Evolutionary conservation across 2,329 filamentous ascomycete species (phyloP).

Genomic region (Pseudocercospora ulei): DNA sequence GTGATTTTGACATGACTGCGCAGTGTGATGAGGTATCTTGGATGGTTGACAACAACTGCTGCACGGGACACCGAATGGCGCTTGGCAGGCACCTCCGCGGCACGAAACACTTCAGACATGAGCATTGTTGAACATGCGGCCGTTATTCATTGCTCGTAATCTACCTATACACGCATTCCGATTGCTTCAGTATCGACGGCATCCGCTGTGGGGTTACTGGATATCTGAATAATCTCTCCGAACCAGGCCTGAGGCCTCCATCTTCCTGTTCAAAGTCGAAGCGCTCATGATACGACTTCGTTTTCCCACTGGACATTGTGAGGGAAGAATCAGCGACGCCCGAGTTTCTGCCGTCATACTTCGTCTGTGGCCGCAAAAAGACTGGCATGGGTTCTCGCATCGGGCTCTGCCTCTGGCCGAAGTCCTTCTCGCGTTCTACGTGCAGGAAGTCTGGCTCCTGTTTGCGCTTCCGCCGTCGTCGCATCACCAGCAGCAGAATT

Average conservation of each 20-base stretch:
- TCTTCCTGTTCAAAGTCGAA: constrained; percentile 15
- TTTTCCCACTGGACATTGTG: constrained; percentile 11
- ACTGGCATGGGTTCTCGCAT: constrained; percentile 4
- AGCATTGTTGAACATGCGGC: not conserved
- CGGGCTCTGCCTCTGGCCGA: not conserved
- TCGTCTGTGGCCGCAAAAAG: constrained; percentile 1
- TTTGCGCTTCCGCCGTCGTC: constrained; percentile 7
- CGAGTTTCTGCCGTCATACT: constrained; percentile 6
- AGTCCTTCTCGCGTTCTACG: not conserved
- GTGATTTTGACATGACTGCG: constrained; percentile 33
- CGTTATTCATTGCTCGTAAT: constrained; percentile 3
- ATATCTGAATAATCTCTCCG: constrained; percentile 12
- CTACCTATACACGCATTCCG: constrained; percentile 1
- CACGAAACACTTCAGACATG: not conserved
- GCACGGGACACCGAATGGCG: too few relatives aligned
- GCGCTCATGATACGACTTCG: constrained; percentile 13
- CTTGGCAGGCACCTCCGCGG: constrained; percentile 3
- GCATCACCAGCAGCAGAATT: constrained; percentile 3
- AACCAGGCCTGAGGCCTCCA: constrained; percentile 10
- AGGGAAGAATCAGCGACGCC: constrained; percentile 7
- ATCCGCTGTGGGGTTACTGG: constrained; percentile 3
- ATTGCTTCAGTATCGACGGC: not conserved
- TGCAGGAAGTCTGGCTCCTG: constrained; percentile 7
- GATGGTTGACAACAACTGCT: not conserved
- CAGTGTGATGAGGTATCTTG: not conserved